A percentile compares a stretch with the other conserved stretches of the same genome.
These are phyloP conservation scores for Ascobolus immersus DNA, from an alignment of 495 filamentous ascomycete species.

Conservation along the genomic window DNA sequence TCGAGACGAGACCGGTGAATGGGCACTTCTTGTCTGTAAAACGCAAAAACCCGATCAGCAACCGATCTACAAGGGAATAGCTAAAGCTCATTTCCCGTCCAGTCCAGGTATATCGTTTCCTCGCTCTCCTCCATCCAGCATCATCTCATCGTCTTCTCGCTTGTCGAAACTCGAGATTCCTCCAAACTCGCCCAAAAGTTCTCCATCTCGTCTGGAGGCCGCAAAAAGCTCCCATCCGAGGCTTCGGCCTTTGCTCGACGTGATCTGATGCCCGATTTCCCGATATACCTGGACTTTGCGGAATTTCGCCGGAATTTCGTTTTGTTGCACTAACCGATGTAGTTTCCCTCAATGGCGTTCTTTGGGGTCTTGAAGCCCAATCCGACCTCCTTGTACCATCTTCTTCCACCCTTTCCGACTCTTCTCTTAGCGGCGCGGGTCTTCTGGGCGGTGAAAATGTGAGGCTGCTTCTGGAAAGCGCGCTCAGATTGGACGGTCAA, in stretches of 20 bases:
- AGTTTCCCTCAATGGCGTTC: constrained; percentile 88
- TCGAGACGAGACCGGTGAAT: constrained; percentile 91
- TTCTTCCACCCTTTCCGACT: constrained; percentile 57
- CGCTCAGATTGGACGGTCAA: constrained; percentile 94
- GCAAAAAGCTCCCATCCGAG: too few relatives aligned
- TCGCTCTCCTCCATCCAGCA: constrained; percentile 1
- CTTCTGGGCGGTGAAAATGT: constrained; percentile 96
- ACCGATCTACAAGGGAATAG: constrained; percentile 1
- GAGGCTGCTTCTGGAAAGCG: constrained; percentile 97
- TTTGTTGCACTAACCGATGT: constrained; percentile 70
- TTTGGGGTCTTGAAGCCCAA: constrained; percentile 95
- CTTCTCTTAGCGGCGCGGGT: constrained; percentile 56
- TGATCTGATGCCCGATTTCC: too few relatives aligned
- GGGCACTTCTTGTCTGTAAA: constrained; percentile 97
- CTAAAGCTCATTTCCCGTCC: neutral
- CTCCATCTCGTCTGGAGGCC: too few relatives aligned
- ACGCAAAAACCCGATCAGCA: constrained; percentile 3
- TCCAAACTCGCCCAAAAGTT: too few relatives aligned
- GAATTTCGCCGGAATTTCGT: constrained; percentile 4
- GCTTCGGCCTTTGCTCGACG: too few relatives aligned
- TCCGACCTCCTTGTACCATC: constrained; percentile 99
- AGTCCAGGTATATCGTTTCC: neutral
- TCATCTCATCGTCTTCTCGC: neutral
- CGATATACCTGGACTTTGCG: too few relatives aligned
- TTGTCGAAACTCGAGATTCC: too few relatives aligned